Percentiles rank a stretch among this genome's conserved stretches.
phyloP scores from a whole-genome alignment of 179 eudicot genomes.

The Silene noctiflora region DNA sequence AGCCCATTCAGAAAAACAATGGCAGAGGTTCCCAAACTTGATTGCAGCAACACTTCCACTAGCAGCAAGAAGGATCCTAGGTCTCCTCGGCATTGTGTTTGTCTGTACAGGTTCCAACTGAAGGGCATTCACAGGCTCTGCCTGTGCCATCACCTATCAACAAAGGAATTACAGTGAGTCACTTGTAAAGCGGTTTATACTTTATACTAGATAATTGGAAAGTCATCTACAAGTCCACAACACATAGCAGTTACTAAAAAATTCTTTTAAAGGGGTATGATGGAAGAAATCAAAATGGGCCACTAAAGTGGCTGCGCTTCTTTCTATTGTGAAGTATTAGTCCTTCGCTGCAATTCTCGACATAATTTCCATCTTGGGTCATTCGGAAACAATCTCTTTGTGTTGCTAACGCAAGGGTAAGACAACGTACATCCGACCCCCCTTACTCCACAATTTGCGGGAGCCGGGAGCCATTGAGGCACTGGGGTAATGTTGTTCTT shows the following conservation, averaged over 20 bases:
- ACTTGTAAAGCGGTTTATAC: background rate
- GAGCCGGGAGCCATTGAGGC: too few species aligned
- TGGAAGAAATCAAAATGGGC: too few species aligned
- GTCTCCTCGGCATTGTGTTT: constrained; percentile 47
- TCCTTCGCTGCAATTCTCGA: too few species aligned
- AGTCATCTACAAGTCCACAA: background rate
- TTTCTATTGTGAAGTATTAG: too few species aligned
- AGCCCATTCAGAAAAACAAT: constrained; percentile 90
- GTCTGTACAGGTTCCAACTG: constrained; percentile 33
- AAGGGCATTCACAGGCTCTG: constrained; percentile 26
- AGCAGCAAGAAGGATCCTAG: constrained; percentile 85
- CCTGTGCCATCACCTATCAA: constrained; percentile 37
- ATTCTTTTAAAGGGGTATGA: background rate
- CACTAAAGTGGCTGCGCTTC: too few species aligned
- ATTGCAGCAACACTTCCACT: constrained; percentile 99
- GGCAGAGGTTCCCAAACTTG: constrained; percentile 82
- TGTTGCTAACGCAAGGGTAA: too few species aligned
- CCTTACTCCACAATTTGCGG: too few species aligned
- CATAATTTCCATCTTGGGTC: too few species aligned
- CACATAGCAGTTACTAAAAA: background rate
- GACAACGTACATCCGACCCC: too few species aligned
- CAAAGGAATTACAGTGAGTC: background rate
- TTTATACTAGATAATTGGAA: background rate
- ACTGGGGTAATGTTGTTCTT: too few species aligned
- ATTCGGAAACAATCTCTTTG: too few species aligned